Evolutionary conservation across 495 filamentous ascomycete species (phyloP).

Genomic region (Penicillium silybi): DNA sequence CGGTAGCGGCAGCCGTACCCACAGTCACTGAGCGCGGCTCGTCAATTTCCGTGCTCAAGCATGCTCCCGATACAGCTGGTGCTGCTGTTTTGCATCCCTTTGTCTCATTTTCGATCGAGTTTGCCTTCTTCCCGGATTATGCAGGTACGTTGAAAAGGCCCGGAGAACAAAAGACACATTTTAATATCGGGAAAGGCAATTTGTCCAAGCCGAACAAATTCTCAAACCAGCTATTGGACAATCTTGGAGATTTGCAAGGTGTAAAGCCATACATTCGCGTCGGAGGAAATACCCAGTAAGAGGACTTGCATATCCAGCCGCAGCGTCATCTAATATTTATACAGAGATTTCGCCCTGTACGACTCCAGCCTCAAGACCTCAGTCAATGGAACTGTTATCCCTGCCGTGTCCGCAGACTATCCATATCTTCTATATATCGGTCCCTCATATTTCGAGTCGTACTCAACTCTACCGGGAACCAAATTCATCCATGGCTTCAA

Average conservation of each 20-base stretch:
- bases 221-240: conserved; percentile 23
- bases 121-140: conserved; percentile 27
- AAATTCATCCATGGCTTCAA: conserved; percentile 65
- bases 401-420: conserved; percentile 52
- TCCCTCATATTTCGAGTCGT: conserved; percentile 63
- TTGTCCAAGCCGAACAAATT: conserved; percentile 22
- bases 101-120: conserved; percentile 29
- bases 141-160: conserved; percentile 10
- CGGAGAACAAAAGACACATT: background rate
- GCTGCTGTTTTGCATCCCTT: conserved; percentile 20
- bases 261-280: conserved; percentile 25
- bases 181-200: conserved; percentile 14
- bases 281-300: conserved; percentile 29
- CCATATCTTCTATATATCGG: conserved; percentile 60
- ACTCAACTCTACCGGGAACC: conserved; percentile 52
- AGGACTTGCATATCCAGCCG: background rate
- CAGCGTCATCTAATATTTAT: conserved; percentile 9
- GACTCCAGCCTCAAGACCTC: conserved; percentile 50
- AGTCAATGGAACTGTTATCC: conserved; percentile 51
- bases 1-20: conserved; percentile 8
- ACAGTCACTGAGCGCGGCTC: conserved; percentile 4
- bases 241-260: conserved; percentile 23
- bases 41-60: conserved; percentile 7
- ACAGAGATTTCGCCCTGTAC: conserved; percentile 57
- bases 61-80: conserved; percentile 12